Base-by-base conservation (phyloP, 2,329 filamentous ascomycete genomes). In the Diaporthe amygdali region DNA sequence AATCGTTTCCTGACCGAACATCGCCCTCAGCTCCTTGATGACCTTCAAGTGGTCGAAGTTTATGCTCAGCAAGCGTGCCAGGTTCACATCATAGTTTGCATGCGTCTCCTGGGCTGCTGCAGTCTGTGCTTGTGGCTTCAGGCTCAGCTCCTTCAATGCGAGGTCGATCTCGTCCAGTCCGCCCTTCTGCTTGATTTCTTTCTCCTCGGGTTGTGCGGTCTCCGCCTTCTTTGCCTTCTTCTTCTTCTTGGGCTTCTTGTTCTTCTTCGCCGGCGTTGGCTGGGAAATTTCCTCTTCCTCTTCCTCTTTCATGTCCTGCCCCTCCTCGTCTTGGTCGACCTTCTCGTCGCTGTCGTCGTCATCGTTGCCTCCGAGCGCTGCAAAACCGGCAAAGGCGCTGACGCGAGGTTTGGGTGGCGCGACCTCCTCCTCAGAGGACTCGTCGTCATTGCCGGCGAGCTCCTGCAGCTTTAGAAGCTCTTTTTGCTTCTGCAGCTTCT, bases 1-100 rank as follows among this genome's bases (percentile, higher is more conserved):
- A 80, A 87, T 92, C 77, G 84, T 88, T 69, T 85, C 89, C 74
- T 83, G 84, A 8, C 86, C 89, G 79, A 87, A 91, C 2, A 90
- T 80, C 37, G 83, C 84, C 64, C 87, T 92, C 94, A 99, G 98
- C 83, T 99, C 96, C 77, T 97, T 97, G 44, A 92, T 87, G 9
- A 94, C 94, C 78, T 96, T 95, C 14, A 99, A 88, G 76, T 95
- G 90, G 75, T 93, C 89, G 0, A 91, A 89, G 75, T 88, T 87
- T 76, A 89, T 84, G 37, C 82, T 79, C 2, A 90, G 79, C 8
- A 89, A 81, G 37, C 75, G 73, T 9, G 75, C 71, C 25, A 76
- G 70, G 55, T 73, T 70, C 7, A 68, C 54, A 34, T 72, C 77
- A 69, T 81, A 81, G 20, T 66, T 46, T 22, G 4, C 34, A 10